Evolutionary conservation across 305 asterid species (phyloP), one percentile per base, ranked within the genome.

Genomic region (Stenogyne calaminthoides): DNA sequence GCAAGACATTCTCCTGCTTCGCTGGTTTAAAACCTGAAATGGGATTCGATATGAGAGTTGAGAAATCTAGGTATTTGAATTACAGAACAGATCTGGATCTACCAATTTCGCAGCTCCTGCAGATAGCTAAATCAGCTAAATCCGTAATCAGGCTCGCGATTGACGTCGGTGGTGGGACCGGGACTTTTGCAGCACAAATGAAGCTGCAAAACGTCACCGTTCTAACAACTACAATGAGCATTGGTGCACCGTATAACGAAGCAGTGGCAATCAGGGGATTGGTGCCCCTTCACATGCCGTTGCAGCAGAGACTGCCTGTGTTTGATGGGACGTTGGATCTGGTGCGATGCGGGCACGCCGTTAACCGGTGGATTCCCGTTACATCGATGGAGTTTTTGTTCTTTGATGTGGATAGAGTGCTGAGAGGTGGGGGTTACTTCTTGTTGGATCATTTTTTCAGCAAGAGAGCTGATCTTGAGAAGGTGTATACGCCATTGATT

Each of bases 261-360:
- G 93, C 93, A 8, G 96, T 81, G 80, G 97, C 98, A 7, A 63
- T 86, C 46, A 83, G 98, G 85, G 98, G 98, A 25, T 74, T 93
- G 68, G 82, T 93, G 49, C 91, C 98, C 1, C 79, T 93, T 71
- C 99, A 94, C 61, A 89, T 84, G 60, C 99, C 99, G 10, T 70
- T 94, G 91, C 99, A 91, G 90, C 99, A 94, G 91, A 76, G 99
- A 79, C 66, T 94, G 73, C 97, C 99, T 18, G 87, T 94, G 80
- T 94, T 94, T 49, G 97, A 94, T 60, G 97, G 97, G 73, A 93
- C 84, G 9, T 52, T 90, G 87, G 97, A 94, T 88, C 95, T 94
- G 29, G 97, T 94, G 76, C 87, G 97, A 71, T 94, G 97, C 79
- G 97, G 99, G 49, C 93, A 83, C 76, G 97, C 92, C 15, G 89